These are phyloP conservation scores for Pseudocercospora cruenta DNA, from an alignment of 2,329 filamentous ascomycete genomes.

Conservation along the genomic window DNA sequence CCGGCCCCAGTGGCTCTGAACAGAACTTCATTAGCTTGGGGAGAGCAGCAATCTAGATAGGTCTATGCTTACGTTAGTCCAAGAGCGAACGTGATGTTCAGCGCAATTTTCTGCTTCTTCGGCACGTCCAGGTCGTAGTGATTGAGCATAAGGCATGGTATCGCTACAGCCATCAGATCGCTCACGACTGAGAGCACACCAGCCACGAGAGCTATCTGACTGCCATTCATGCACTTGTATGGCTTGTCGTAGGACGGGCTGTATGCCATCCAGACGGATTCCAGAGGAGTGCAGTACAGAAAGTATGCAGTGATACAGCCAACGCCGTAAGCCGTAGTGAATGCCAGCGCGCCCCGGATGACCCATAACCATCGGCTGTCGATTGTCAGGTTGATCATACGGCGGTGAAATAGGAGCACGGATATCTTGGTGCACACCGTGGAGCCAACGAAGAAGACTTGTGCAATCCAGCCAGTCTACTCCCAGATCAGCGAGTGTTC, in stretches of 20 bases:
- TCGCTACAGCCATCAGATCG: conserved; percentile 31
- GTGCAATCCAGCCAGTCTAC: conserved; percentile 28
- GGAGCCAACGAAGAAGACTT: conserved; percentile 30
- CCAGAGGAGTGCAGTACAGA: conserved; percentile 29
- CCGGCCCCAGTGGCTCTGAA: conserved; percentile 31
- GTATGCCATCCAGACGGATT: conserved; percentile 31
- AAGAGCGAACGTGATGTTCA: conserved; percentile 31
- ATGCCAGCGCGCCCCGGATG: conserved; percentile 26
- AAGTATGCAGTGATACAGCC: conserved; percentile 25
- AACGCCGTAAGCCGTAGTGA: conserved; percentile 29
- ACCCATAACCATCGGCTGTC: conserved; percentile 28
- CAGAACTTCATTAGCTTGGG: too few relatives aligned
- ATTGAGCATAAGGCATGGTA: conserved; percentile 32
- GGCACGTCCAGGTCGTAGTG: conserved; percentile 29
- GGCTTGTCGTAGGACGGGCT: conserved; percentile 16
- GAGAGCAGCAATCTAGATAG: too few relatives aligned
- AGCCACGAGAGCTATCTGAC: conserved; percentile 14
- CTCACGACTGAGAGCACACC: conserved; percentile 29
- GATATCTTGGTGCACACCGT: conserved; percentile 33
- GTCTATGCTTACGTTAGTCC: conserved; percentile 23
- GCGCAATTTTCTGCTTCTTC: conserved; percentile 28
- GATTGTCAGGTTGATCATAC: conserved; percentile 28
- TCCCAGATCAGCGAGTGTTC: neutral
- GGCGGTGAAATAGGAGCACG: conserved; percentile 34
- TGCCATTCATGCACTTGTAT: conserved; percentile 25